Percentiles rank a stretch among this genome's conserved stretches.
phyloP scores from a whole-genome alignment of 2,329 filamentous ascomycete species.

The Pseudocercospora crystallina region DNA sequence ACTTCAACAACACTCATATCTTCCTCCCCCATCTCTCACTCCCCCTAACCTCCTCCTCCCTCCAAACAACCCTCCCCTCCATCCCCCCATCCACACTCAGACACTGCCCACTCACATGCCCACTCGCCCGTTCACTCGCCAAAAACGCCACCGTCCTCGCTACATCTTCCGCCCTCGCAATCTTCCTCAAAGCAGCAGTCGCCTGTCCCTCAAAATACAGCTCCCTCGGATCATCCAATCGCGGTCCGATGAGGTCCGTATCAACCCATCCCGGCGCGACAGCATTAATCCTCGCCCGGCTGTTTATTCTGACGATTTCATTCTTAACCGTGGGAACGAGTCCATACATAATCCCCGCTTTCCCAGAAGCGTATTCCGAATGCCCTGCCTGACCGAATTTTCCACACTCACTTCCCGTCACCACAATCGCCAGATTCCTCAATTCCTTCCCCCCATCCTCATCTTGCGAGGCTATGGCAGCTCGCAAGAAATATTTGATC shows the following conservation, averaged over 20 bases:
- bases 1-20: neutral
- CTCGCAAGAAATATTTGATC: conserved; percentile 56
- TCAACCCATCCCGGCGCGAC: conserved; percentile 53
- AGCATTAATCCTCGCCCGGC: conserved; percentile 53
- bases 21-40: conserved; percentile 15
- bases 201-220: conserved; percentile 52
- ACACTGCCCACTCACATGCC: conserved; percentile 56
- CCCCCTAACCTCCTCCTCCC: conserved; percentile 41
- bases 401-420: conserved; percentile 55
- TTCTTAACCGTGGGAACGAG: conserved; percentile 55
- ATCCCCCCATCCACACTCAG: conserved; percentile 54
- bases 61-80: conserved; percentile 53
- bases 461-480: conserved; percentile 43
- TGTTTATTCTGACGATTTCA: conserved; percentile 54
- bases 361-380: conserved; percentile 53
- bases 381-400: conserved; percentile 53
- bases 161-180: conserved; percentile 51
- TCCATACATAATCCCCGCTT: conserved; percentile 54
- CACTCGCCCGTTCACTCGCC: conserved; percentile 52
- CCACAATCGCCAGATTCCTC: conserved; percentile 53
- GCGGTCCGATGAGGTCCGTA: conserved; percentile 49
- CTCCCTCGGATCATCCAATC: conserved; percentile 51
- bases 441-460: conserved; percentile 37
- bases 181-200: conserved; percentile 50
- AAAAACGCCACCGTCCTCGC: conserved; percentile 52